Conservation (phyloP, 495 filamentous ascomycete genomes). For the Xylaria curta region DNA sequence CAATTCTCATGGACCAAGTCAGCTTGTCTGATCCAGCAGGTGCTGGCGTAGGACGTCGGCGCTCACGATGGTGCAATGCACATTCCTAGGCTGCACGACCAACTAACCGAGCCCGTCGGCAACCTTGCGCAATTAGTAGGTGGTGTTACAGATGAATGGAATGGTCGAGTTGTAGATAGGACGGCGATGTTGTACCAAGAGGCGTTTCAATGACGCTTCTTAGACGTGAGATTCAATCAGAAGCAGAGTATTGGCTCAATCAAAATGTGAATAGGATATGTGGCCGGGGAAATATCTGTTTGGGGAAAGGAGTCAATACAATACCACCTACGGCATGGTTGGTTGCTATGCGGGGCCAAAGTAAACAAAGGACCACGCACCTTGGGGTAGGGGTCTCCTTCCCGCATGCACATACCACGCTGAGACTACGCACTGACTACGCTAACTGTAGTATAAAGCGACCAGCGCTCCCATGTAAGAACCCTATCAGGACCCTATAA, state of each 20-base stretch:
- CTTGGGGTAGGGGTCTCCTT: background rate
- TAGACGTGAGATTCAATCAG: background rate
- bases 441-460: background rate
- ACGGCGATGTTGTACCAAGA: background rate
- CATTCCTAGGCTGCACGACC: background rate
- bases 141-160: background rate
- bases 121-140: background rate
- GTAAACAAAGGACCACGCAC: conserved; percentile 30
- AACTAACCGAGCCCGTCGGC: background rate
- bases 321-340: background rate
- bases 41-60: background rate
- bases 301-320: conserved; percentile 4
- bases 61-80: conserved; percentile 8
- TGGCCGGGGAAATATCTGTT: background rate
- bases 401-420: background rate
- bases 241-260: background rate
- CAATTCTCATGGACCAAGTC: background rate
- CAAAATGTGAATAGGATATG: background rate
- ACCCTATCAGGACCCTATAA: background rate
- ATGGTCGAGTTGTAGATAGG: background rate
- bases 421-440: background rate
- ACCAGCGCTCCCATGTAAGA: background rate
- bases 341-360: conserved; percentile 31
- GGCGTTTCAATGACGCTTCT: background rate
- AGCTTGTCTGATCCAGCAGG: background rate